These are phyloP conservation scores for Hippophae tibetana DNA, from an alignment of 306 rosid genomes.

Conservation along the genomic window DNA sequence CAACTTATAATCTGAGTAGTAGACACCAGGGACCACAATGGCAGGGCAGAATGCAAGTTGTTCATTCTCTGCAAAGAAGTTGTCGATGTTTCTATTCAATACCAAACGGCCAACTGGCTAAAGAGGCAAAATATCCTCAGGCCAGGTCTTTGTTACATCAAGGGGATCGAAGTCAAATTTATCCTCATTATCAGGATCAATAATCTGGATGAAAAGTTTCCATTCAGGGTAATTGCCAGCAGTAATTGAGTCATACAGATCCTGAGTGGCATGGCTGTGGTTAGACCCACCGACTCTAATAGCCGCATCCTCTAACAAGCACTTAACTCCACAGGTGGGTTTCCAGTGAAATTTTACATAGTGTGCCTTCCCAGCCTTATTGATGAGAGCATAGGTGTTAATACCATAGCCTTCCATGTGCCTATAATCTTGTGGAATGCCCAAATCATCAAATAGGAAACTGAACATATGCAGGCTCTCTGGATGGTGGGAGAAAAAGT, in stretches of 20 bases:
- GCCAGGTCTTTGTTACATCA: constrained; percentile 94
- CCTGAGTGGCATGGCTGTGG: constrained; percentile 96
- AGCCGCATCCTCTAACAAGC: constrained; percentile 77
- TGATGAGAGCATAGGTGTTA: constrained; percentile 63
- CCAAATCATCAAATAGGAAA: constrained; percentile 75
- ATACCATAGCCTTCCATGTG: constrained; percentile 95
- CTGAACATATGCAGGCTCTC: constrained; percentile 85
- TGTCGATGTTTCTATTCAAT: constrained; percentile 78
- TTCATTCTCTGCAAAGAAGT: constrained; percentile 94
- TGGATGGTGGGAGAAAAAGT: constrained; percentile 87
- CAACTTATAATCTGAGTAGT: constrained; percentile 82
- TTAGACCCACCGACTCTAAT: constrained; percentile 75
- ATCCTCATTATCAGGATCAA: constrained; percentile 89
- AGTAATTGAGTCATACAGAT: constrained; percentile 81
- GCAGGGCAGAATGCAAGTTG: constrained; percentile 88
- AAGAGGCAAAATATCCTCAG: constrained; percentile 84
- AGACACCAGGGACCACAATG: constrained; percentile 76
- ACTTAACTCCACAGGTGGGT: constrained; percentile 72
- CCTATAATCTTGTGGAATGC: constrained; percentile 86
- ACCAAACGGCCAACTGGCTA: constrained; percentile 97
- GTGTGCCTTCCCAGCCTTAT: constrained; percentile 65
- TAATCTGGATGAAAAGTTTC: constrained; percentile 80
- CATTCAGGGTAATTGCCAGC: constrained; percentile 97
- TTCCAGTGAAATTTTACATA: constrained; percentile 92
- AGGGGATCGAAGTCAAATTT: constrained; percentile 86